These are phyloP conservation scores for Cystobasidiaceae sp. DNA, from an alignment of 1,284 basidiomycete genomes.

Conservation along the genomic window DNA sequence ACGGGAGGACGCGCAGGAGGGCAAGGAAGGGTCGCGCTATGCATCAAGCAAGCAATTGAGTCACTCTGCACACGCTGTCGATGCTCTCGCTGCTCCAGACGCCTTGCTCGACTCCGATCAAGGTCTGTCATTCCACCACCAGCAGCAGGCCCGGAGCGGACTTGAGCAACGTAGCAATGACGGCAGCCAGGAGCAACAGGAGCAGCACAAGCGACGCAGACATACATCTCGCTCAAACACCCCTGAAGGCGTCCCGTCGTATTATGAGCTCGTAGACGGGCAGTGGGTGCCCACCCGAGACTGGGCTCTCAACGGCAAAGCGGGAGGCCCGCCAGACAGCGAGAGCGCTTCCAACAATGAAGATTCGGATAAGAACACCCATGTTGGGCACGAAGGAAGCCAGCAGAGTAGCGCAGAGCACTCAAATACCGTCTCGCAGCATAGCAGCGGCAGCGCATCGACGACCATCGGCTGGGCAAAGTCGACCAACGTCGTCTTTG, in stretches of 20 bases:
- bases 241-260: constrained; percentile 3
- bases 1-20: not conserved
- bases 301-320: constrained; percentile 18
- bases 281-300: constrained; percentile 23
- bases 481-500: constrained; percentile 17
- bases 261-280: constrained; percentile 21
- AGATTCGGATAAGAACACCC: not conserved
- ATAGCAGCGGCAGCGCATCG: not conserved
- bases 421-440: too few species aligned
- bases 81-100: too few species aligned
- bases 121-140: too few species aligned
- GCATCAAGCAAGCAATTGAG: too few species aligned
- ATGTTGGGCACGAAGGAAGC: too few species aligned
- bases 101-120: too few species aligned
- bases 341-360: too few species aligned
- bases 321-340: too few species aligned
- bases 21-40: not conserved
- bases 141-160: too few species aligned
- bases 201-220: not conserved
- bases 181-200: too few species aligned
- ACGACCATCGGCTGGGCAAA: constrained; percentile 24
- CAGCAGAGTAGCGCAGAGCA: not conserved
- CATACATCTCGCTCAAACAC: not conserved
- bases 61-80: too few species aligned
- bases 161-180: too few species aligned